A percentile compares a stretch with the other conserved stretches of the same genome.
Conservation (phyloP, 257 asterid species). For the Echium plantagineum region DNA sequence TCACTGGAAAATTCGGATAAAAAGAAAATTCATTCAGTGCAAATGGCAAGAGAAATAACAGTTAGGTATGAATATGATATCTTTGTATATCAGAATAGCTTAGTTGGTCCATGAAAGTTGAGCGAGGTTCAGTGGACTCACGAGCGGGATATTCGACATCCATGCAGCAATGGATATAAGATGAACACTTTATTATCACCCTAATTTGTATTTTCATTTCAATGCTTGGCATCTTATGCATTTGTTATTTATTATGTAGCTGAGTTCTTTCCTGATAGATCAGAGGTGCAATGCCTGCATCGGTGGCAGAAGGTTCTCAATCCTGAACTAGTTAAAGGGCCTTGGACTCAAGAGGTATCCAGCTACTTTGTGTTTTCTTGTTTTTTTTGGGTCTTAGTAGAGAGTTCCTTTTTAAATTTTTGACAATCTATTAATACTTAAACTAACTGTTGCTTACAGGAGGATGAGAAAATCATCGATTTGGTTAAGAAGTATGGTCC, state of each 20-base stretch:
- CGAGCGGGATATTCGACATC: background rate
- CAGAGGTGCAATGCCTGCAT: slow-evolving; percentile 99
- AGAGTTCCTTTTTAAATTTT: background rate
- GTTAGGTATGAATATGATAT: background rate
- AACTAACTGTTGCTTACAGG: slow-evolving; percentile 34
- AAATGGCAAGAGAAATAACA: background rate
- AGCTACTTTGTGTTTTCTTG: slow-evolving; percentile 8
- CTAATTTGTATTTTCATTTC: background rate
- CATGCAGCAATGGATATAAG: background rate
- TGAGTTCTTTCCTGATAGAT: slow-evolving; percentile 91
- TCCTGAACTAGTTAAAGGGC: slow-evolving; percentile 98
- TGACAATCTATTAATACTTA: background rate
- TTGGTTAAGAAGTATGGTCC: slow-evolving; percentile 90
- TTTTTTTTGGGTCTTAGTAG: background rate
- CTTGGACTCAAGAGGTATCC: slow-evolving; percentile 90
- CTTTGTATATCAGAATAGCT: background rate
- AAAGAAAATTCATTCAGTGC: background rate
- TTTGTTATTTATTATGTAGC: slow-evolving; percentile 42
- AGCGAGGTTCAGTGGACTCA: background rate
- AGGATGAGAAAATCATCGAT: slow-evolving; percentile 78
- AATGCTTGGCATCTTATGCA: slow-evolving; percentile 4
- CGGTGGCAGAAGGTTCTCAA: slow-evolving; percentile 99
- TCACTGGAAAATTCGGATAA: background rate
- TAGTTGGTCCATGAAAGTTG: background rate
- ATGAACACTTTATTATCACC: background rate